Conservation (phyloP, 768 basidiomycete species). For the Trametes punicea region DNA sequence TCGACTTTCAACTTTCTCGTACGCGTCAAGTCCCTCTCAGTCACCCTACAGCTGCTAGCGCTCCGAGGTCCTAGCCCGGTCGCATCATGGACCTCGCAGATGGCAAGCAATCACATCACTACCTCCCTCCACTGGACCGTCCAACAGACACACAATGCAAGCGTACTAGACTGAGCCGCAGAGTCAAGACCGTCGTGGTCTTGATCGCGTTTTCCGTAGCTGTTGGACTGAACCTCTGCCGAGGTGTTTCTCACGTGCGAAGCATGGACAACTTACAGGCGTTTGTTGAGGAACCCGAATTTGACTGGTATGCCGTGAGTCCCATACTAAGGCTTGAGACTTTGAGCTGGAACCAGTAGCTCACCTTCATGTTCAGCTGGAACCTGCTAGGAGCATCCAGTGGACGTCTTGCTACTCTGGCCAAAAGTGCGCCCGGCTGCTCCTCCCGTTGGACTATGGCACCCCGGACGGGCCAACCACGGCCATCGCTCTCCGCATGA, state of each 20-base stretch:
- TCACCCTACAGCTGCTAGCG: no score
- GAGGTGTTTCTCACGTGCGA: background rate
- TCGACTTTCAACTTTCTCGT: no score
- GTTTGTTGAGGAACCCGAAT: background rate
- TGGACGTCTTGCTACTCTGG: conserved; percentile 19
- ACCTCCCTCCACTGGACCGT: no score
- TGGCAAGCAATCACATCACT: no score
- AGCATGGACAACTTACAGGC: background rate
- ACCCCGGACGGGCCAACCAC: conserved; percentile 18
- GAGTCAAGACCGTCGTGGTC: no score
- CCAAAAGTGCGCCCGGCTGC: conserved; percentile 16
- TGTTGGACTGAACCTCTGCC: background rate
- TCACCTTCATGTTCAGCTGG: background rate
- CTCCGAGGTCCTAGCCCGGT: no score
- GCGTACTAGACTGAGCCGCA: no score
- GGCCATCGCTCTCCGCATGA: conserved; percentile 20
- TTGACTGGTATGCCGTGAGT: background rate
- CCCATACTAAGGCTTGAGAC: no score
- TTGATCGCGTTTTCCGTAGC: no score
- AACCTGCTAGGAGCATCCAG: background rate
- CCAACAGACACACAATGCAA: no score
- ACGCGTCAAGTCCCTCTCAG: no score
- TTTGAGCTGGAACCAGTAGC: background rate
- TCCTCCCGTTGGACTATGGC: conserved; percentile 20
- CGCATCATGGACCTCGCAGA: no score